A percentile compares a stretch with the other conserved stretches of the same genome.
These are phyloP conservation scores for Daldinia sp. DNA, from an alignment of 2,329 filamentous ascomycete species.

Conservation along the genomic window DNA sequence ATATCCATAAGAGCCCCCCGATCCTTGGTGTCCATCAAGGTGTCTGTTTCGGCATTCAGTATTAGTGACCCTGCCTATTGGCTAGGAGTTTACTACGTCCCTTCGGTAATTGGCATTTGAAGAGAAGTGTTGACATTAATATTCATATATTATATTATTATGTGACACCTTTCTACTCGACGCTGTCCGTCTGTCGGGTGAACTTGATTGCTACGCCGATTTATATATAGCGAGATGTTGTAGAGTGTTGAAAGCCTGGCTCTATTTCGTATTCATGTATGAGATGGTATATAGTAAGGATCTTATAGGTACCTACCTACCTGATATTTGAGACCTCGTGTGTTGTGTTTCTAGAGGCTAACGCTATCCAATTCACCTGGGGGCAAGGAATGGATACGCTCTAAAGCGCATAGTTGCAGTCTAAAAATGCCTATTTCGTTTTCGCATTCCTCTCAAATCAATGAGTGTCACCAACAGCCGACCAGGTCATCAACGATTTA, in stretches of 20 bases:
- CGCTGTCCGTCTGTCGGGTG: too few relatives aligned
- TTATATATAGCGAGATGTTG: too few relatives aligned
- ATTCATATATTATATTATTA: too few relatives aligned
- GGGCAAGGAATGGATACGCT: neutral
- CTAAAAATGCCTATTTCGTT: neutral
- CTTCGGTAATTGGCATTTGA: conserved; percentile 10
- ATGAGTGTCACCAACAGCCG: neutral
- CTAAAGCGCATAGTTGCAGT: neutral
- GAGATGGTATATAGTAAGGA: too few relatives aligned
- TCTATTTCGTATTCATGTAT: too few relatives aligned
- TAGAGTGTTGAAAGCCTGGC: too few relatives aligned
- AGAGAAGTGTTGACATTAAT: too few relatives aligned
- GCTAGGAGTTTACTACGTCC: neutral
- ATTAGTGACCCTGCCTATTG: conserved; percentile 5
- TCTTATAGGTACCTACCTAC: too few relatives aligned
- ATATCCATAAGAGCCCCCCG: conserved; percentile 14
- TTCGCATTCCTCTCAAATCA: neutral
- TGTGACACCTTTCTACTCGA: too few relatives aligned
- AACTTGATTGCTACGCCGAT: too few relatives aligned
- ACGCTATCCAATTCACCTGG: conserved; percentile 4
- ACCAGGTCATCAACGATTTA: conserved; percentile 32
- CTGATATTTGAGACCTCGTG: neutral
- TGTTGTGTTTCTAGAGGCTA: conserved; percentile 3
- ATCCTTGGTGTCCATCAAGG: conserved; percentile 30
- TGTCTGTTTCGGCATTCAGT: conserved; percentile 14